Evolutionary conservation across 1,139 yeast genomes (phyloP), one percentile per base, ranked within the genome.

Genomic region (Groenewaldozyma sp.): DNA sequence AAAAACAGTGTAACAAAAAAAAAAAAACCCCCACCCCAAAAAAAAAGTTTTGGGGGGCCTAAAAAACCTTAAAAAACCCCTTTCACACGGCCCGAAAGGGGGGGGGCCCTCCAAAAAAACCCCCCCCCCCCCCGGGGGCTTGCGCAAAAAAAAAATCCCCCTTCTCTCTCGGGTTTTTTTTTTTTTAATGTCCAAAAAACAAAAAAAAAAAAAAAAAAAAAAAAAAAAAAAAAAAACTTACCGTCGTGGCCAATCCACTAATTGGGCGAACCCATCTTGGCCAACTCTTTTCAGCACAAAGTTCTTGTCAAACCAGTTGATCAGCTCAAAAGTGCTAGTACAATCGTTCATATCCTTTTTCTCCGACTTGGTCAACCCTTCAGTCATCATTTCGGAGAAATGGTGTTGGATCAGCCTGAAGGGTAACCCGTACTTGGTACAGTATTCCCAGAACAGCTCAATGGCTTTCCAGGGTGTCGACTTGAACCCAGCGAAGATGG

Each of bases 401-500:
- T 91, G 97, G 55, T 88, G 96, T 59, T 87, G 95, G 1, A 78
- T 68, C 24, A 91, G 67, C 52, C 88, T 75, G 56, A 75, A 87
- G 1, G 94, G 96, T 41, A 88, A 65, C 0, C 95, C 95, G 54
- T 80, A 86, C 19, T 79, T 74, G 9, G 86, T 73, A 9, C 84
- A 76, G 49, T 78, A 74, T 54, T 83, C 80, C 82, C 87, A 75
- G 58, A 88, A 83, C 45, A 70, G 66, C 58, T 93, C 98, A 5
- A 91, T 66, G 4, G 94, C 91, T 5, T 78, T 72, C 97, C 97
- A 91, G 1, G 97, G 96, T 3, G 95, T 80, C 38, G 64, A 67
- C 0, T 65, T 63, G 54, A 62, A 73, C 0, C 94, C 95, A 3
- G 82, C 73, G 62, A 91, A 91, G 46, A 91, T 56, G 0, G 91